phyloP scores from a whole-genome alignment of 495 filamentous ascomycete species.

The Barbatosphaeria neglecta region DNA sequence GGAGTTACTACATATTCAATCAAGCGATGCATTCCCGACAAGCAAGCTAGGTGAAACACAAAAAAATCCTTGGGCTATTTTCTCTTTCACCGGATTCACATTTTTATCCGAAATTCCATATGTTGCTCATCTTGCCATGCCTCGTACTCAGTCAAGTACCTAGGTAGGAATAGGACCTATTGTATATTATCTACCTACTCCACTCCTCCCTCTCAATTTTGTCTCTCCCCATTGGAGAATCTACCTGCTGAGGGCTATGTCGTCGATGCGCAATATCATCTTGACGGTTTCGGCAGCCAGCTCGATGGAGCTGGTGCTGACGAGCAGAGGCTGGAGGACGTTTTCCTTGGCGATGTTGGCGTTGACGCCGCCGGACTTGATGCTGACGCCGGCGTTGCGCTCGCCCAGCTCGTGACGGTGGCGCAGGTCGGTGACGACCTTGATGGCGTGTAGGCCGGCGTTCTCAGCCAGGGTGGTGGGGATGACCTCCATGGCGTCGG shows the following conservation, averaged over 20 bases:
- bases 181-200: too few species aligned
- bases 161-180: too few species aligned
- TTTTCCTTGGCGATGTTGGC: constrained; percentile 92
- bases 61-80: too few species aligned
- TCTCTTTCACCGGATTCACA: background rate
- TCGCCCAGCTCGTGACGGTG: constrained; percentile 90
- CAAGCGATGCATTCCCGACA: too few species aligned
- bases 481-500: constrained; percentile 94
- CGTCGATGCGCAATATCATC: constrained; percentile 95
- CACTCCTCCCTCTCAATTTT: background rate
- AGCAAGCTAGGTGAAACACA: too few species aligned
- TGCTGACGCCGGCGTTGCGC: constrained; percentile 92
- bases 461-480: constrained; percentile 96
- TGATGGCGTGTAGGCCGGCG: constrained; percentile 92
- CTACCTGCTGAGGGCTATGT: constrained; percentile 55
- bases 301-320: constrained; percentile 95
- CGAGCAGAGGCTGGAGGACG: constrained; percentile 87
- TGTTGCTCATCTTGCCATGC: too few species aligned
- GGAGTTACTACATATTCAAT: too few species aligned
- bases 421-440: constrained; percentile 93
- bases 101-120: too few species aligned
- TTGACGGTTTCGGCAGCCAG: constrained; percentile 95
- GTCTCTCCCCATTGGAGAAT: background rate
- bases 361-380: constrained; percentile 93
- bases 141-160: too few species aligned